Base-by-base conservation (phyloP, 768 basidiomycete species). In the Kondoa subrosea region DNA sequence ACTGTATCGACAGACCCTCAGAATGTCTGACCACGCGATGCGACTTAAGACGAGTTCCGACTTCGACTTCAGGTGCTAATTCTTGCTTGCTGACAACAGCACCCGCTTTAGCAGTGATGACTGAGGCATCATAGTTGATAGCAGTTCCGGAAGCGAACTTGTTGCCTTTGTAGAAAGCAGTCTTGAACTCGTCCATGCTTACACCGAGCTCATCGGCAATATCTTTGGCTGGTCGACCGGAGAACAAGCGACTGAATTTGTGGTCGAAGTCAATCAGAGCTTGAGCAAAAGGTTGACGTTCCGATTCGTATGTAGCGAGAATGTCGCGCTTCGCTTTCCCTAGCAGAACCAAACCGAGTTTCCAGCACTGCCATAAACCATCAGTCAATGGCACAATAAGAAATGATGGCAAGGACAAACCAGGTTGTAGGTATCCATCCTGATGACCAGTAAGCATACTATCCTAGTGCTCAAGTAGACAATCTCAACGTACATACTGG, bases 211-310 rank as follows among this genome's bases (percentile, higher is more conserved):
- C 16, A 65, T 34, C 31, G 2, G 60, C 57, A 15, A 67, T 67
- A 56, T 75, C 77, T 34, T 83, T 83, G 33, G 80, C 78, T 2
- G 85, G 84, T 74, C 85, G 85, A 50, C 82, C 82, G 26, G 85
- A 87, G 75, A 86, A 87, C n/a, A 87, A 77, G 16, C 79, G 78
- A 4, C 85, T 80, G 69, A 84, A 85, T 68, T 85, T 74, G 16
- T 64, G 67, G 32, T 67, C 66, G 59, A 71, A 59, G 27, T 59
- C 69, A 56, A 66, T 57, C 68, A 89, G 79, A 67, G 87, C 85
- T 76, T 85, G 81, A 0, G 87, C 87, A 68, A 74, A 70, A 27
- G 69, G 64, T 67, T 73, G 80, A 30, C 87, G 80, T 73, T 89
- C 87, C 30, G 77, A 68, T 74, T 87, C 66, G 66, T 75, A 75